Evolutionary conservation across 2,329 filamentous ascomycete genomes (phyloP).

Genomic region (Gnomoniopsis sp.): DNA sequence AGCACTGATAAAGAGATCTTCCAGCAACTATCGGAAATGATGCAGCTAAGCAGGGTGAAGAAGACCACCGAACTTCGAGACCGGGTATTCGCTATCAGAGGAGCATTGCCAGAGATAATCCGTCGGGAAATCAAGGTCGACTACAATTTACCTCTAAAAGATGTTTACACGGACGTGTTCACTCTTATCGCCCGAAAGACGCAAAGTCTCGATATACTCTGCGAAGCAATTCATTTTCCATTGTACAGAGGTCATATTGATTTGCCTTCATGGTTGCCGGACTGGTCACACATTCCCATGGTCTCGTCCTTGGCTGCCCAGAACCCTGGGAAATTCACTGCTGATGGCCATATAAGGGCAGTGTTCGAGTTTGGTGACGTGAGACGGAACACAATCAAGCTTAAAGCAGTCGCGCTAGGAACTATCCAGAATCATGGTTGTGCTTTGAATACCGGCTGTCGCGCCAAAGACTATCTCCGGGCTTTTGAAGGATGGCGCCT

Average conservation of each 20-base stretch:
- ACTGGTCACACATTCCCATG: constrained; percentile 1
- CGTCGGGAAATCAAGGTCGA: neutral
- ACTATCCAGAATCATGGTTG: neutral
- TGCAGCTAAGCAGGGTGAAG: neutral
- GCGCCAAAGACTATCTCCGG: neutral
- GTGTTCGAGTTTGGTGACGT: neutral
- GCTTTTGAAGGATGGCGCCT: neutral
- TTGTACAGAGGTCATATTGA: neutral
- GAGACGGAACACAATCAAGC: neutral
- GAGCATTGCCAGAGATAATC: neutral
- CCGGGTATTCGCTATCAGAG: neutral
- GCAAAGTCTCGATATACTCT: neutral
- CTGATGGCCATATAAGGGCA: neutral
- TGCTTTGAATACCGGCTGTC: neutral
- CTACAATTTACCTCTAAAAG: neutral
- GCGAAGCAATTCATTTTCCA: constrained; percentile 1
- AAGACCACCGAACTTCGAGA: neutral
- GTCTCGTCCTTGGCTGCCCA: neutral
- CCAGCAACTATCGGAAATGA: neutral
- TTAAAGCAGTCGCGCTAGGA: neutral
- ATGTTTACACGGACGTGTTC: neutral
- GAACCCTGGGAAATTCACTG: neutral
- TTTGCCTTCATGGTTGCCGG: neutral
- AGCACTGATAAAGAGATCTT: neutral
- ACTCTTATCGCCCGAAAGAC: neutral